Evolutionary conservation across 495 filamentous ascomycete species (phyloP).

Genomic region (Chaetomium fimeti): DNA sequence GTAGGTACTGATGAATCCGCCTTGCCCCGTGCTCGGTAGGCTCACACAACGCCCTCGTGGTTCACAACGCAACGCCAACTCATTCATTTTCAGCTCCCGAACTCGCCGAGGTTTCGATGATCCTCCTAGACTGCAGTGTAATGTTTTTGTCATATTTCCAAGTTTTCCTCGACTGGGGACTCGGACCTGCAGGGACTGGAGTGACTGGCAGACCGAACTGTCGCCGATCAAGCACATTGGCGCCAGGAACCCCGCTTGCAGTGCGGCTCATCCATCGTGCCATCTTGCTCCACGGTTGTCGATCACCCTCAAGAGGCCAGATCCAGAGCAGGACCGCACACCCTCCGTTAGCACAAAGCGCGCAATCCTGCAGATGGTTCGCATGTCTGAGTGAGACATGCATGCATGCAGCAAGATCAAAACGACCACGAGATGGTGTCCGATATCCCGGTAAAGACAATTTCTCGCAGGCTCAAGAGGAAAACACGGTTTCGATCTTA

Average conservation of each 20-base stretch:
- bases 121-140: no score
- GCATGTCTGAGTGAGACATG: constrained; percentile 28
- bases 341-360: constrained; percentile 20
- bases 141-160: background rate
- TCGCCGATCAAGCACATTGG: background rate
- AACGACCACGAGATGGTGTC: constrained; percentile 9
- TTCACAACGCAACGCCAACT: constrained; percentile 7
- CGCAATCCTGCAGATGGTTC: constrained; percentile 28
- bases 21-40: constrained; percentile 13
- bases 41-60: constrained; percentile 3
- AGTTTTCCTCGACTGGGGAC: background rate
- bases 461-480: background rate
- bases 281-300: background rate
- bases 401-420: constrained; percentile 24
- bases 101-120: background rate
- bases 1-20: constrained; percentile 14
- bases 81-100: constrained; percentile 10
- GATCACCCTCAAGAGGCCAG: constrained; percentile 8
- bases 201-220: background rate
- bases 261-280: background rate
- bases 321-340: constrained; percentile 15
- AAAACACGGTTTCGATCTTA: background rate
- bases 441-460: background rate
- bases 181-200: background rate
- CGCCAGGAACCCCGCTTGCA: constrained; percentile 1